A percentile compares a stretch with the other conserved stretches of the same genome.
Evolutionary conservation across 768 basidiomycete species (phyloP).

Genomic region (Suillus plorans): DNA sequence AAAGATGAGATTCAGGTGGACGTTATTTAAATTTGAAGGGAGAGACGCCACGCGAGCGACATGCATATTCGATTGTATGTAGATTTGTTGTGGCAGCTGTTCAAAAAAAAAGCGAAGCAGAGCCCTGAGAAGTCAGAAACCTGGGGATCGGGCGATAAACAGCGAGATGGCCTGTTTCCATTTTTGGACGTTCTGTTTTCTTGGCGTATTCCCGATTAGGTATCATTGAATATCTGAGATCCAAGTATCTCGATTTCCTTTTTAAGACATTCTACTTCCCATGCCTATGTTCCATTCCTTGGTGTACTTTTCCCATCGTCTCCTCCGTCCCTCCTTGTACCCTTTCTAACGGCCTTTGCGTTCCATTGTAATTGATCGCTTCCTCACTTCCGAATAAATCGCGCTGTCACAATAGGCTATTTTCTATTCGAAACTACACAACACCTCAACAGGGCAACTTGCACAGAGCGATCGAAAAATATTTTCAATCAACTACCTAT

Average conservation of each 20-base stretch:
- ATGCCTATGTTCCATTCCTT: constrained; percentile 14
- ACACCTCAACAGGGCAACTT: too few species aligned
- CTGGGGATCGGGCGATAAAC: constrained; percentile 27
- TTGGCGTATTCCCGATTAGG: constrained; percentile 6
- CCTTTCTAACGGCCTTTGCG: constrained; percentile 6
- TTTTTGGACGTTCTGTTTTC: constrained; percentile 10
- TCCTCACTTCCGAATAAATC: constrained; percentile 8
- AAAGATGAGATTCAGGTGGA: constrained; percentile 16
- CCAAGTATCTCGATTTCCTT: constrained; percentile 6
- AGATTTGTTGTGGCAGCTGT: constrained; percentile 16
- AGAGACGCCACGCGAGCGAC: constrained; percentile 28
- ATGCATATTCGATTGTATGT: constrained; percentile 15
- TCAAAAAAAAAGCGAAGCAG: constrained; percentile 19
- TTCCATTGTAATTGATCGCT: constrained; percentile 5
- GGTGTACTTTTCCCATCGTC: constrained; percentile 20
- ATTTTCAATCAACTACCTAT: constrained; percentile 6
- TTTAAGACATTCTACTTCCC: neutral
- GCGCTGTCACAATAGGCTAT: constrained; percentile 3
- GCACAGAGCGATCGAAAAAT: constrained; percentile 1
- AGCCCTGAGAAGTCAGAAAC: constrained; percentile 16
- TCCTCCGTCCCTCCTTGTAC: constrained; percentile 15
- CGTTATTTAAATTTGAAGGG: constrained; percentile 19
- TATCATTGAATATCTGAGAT: constrained; percentile 8
- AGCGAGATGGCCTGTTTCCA: constrained; percentile 15
- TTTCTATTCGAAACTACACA: constrained; percentile 2